phyloP scores from a whole-genome alignment of 352 stramenopile genomes.

The Albugo candida region DNA sequence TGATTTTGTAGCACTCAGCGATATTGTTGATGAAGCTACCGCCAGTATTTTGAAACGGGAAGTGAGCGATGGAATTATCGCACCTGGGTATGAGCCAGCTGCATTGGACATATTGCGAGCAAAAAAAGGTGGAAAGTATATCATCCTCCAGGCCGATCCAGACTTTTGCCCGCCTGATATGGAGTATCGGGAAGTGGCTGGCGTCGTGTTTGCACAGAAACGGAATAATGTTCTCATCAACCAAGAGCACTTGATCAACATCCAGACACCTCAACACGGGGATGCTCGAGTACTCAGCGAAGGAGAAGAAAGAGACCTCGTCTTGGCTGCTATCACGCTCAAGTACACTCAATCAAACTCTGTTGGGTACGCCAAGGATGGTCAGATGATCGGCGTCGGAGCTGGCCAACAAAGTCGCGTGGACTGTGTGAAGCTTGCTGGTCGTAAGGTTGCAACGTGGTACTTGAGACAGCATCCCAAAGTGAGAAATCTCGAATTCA shows the following conservation, averaged over 20 bases:
- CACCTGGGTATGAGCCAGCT: constrained; percentile 93
- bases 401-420: constrained; percentile 98
- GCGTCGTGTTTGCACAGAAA: constrained; percentile 96
- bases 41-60: constrained; percentile 97
- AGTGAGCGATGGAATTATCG: constrained; percentile 98
- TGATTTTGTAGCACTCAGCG: constrained; percentile 96
- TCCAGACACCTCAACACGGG: constrained; percentile 69
- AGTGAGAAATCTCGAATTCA: constrained; percentile 90
- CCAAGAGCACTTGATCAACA: constrained; percentile 81
- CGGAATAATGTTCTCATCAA: constrained; percentile 95
- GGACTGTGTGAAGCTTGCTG: constrained; percentile 99
- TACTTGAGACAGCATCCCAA: constrained; percentile 97
- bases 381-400: constrained; percentile 99
- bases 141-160: constrained; percentile 91
- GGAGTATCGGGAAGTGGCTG: constrained; percentile 97
- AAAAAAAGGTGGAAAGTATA: constrained; percentile 99
- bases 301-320: constrained; percentile 91
- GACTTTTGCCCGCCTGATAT: constrained; percentile 83
- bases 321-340: constrained; percentile 96
- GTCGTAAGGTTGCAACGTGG: constrained; percentile 95
- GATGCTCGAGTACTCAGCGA: constrained; percentile 61
- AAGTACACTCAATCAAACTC: constrained; percentile 99
- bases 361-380: constrained; percentile 97
- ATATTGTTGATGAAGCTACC: constrained; percentile 96
- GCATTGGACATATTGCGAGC: constrained; percentile 94